Conservation (phyloP, 495 filamentous ascomycete genomes). For the Cercophora newfieldiana region DNA sequence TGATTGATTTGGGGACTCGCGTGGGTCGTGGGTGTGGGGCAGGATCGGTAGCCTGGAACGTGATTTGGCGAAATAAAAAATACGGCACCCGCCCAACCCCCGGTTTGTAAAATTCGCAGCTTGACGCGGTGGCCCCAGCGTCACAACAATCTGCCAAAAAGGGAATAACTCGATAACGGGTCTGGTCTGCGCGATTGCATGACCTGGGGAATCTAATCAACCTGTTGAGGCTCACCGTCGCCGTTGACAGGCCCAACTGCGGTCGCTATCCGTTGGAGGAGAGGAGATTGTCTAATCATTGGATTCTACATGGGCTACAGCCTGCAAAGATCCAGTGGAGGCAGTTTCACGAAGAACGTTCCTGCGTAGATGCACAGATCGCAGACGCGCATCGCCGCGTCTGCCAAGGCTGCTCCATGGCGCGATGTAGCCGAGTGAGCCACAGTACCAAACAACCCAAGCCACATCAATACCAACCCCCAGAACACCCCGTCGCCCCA, state of each 20-base stretch:
- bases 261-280: too few species aligned
- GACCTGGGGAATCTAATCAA: not conserved
- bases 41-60: conserved; percentile 15
- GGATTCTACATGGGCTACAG: too few species aligned
- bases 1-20: conserved; percentile 43
- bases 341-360: not conserved
- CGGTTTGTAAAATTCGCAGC: conserved; percentile 17
- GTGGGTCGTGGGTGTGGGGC: conserved; percentile 27
- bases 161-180: conserved; percentile 20
- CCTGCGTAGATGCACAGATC: not conserved
- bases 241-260: too few species aligned
- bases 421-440: not conserved
- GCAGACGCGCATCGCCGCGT: not conserved
- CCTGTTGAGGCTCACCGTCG: not conserved
- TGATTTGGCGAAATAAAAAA: conserved; percentile 42
- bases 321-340: too few species aligned
- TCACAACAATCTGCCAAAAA: conserved; percentile 35
- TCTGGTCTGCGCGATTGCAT: not conserved
- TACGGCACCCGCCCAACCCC: conserved; percentile 22
- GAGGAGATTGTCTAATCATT: too few species aligned
- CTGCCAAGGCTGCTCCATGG: not conserved
- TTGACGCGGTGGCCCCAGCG: conserved; percentile 37
- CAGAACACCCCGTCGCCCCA: not conserved
- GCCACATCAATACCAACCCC: not conserved
- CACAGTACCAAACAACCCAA: not conserved